phyloP scores from a whole-genome alignment of 2,329 filamentous ascomycete genomes.

The Neurospora sp. region DNA sequence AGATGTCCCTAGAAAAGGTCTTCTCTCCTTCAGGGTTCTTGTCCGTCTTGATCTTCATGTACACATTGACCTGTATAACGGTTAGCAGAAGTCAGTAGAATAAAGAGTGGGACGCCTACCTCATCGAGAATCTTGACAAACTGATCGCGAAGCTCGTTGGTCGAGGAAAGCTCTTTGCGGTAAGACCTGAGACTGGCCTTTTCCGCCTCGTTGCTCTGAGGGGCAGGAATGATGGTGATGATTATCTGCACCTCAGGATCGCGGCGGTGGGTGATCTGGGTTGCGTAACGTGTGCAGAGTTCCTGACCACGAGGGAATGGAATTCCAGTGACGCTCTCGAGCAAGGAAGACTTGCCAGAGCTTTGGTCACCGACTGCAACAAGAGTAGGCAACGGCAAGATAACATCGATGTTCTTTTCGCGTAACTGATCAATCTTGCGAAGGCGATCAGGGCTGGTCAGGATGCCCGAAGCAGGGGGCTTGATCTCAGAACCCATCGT shows the following conservation, averaged over 20 bases:
- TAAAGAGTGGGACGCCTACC: neutral
- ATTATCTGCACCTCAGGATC: slow-evolving; percentile 26
- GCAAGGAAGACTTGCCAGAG: slow-evolving; percentile 24
- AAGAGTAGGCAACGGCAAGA: slow-evolving; percentile 17
- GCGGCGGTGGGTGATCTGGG: slow-evolving; percentile 35
- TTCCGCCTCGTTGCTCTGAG: slow-evolving; percentile 17
- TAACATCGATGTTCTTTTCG: slow-evolving; percentile 17
- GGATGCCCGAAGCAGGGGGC: neutral
- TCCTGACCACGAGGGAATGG: slow-evolving; percentile 21
- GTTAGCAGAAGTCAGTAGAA: neutral
- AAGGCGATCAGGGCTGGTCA: slow-evolving; percentile 13
- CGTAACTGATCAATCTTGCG: slow-evolving; percentile 22
- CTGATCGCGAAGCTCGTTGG: slow-evolving; percentile 6
- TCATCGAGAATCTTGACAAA: slow-evolving; percentile 11
- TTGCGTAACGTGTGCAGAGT: slow-evolving; percentile 24
- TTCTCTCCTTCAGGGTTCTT: neutral
- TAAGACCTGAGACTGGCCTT: slow-evolving; percentile 9
- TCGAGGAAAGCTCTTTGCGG: slow-evolving; percentile 3
- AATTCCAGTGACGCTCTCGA: slow-evolving; percentile 24
- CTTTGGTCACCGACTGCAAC: slow-evolving; percentile 25
- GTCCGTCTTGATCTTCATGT: slow-evolving; percentile 12
- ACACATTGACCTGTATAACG: slow-evolving; percentile 7
- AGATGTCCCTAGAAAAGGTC: slow-evolving; percentile 37
- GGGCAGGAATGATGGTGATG: slow-evolving; percentile 31
- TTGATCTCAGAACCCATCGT: neutral